Conservation (phyloP, 106 monocot genomes). For the Amphibolis antarctica region DNA sequence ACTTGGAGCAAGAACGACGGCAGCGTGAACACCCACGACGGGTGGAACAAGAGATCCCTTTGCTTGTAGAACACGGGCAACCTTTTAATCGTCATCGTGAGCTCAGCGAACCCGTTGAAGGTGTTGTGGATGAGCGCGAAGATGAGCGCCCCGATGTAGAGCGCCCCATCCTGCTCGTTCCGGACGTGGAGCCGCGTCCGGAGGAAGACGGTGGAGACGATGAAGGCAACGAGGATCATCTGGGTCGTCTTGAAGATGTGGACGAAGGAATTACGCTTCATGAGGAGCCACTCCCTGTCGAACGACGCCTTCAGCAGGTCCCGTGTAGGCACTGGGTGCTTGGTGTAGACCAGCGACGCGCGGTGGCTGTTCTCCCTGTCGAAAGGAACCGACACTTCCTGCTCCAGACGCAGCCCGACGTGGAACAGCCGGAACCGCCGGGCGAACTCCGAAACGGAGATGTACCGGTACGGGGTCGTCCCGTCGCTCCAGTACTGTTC, state of each 20-base stretch:
- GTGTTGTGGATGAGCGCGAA: slow-evolving; percentile 40
- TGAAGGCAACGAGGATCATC: slow-evolving; percentile 37
- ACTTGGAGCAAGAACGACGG: slow-evolving; percentile 46
- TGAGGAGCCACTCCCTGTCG: slow-evolving; percentile 59
- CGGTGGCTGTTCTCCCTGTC: slow-evolving; percentile 41
- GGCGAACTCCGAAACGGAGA: slow-evolving; percentile 39
- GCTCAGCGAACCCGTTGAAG: slow-evolving; percentile 71
- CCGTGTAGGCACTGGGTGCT: slow-evolving; percentile 14
- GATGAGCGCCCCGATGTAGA: slow-evolving; percentile 54
- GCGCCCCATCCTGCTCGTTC: slow-evolving; percentile 29
- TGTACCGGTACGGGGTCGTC: slow-evolving; percentile 29
- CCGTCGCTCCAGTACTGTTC: slow-evolving; percentile 56
- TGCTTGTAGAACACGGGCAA: slow-evolving; percentile 86
- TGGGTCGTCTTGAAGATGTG: slow-evolving; percentile 53
- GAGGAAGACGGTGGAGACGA: slow-evolving; percentile 59
- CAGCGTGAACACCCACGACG: slow-evolving; percentile 54
- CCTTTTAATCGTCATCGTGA: slow-evolving; percentile 30
- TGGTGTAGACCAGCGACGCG: slow-evolving; percentile 38
- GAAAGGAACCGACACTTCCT: slow-evolving; percentile 35
- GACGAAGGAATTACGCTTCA: slow-evolving; percentile 60
- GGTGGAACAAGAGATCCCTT: slow-evolving; percentile 51
- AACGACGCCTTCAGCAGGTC: slow-evolving; percentile 46
- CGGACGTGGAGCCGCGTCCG: slow-evolving; percentile 33
- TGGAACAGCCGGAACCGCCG: slow-evolving; percentile 32
- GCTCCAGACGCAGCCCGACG: slow-evolving; percentile 24